phyloP scores from a whole-genome alignment of 176 grass and related monocot species.

The Alloteropsis semialata region DNA sequence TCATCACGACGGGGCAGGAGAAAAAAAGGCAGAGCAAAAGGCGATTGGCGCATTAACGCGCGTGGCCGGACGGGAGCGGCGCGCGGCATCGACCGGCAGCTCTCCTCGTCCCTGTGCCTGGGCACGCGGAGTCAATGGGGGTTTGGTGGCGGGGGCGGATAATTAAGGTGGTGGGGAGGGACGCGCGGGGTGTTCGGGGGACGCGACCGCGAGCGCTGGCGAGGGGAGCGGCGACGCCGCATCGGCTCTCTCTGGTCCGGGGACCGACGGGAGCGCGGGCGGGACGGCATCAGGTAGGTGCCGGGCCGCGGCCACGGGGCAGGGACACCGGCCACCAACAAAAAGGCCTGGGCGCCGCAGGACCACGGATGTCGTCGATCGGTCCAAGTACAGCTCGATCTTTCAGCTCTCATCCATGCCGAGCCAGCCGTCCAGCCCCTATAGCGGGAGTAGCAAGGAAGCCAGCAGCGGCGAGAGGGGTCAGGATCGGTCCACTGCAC shows the following conservation, averaged over 20 bases:
- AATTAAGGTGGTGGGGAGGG: too few relatives aligned
- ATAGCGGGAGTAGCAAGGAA: too few relatives aligned
- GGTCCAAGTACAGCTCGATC: too few relatives aligned
- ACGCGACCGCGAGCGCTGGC: background rate
- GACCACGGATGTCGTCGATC: too few relatives aligned
- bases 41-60: background rate
- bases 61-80: background rate
- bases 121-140: background rate
- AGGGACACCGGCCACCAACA: background rate
- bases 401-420: too few relatives aligned
- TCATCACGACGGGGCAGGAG: background rate
- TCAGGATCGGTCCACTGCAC: too few relatives aligned
- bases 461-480: too few relatives aligned
- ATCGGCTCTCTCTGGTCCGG: background rate
- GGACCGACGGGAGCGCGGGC: background rate
- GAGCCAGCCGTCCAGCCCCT: too few relatives aligned
- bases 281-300: constrained; percentile 18
- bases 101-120: too few relatives aligned
- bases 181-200: background rate
- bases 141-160: constrained; percentile 6
- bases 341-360: too few relatives aligned
- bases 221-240: constrained; percentile 36
- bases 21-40: background rate
- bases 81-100: background rate
- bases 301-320: background rate